Evolutionary conservation across 1,139 yeast genomes (phyloP), one percentile per base, ranked within the genome.

Genomic region (Candida sp.): DNA sequence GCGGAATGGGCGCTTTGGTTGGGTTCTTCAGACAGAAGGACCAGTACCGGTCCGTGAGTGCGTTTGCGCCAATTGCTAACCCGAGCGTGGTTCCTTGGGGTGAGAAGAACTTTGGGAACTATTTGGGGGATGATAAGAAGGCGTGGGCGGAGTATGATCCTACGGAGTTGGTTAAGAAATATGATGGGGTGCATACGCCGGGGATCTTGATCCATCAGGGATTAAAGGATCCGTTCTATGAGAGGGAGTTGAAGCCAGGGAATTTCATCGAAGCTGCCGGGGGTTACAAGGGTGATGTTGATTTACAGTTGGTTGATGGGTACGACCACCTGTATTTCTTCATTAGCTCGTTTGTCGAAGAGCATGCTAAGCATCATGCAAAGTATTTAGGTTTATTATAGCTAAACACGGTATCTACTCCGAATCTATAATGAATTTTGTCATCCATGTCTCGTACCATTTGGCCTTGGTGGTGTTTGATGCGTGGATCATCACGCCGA

Each of bases 311-410:
- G 45, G 97, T 83, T 30, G 93, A 89, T 3, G 97, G 94, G 2
- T 93, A 86, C 64, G 98, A 94, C 64, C 99, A 94, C 65, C 87
- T 93, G 48, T 94, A 93, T 73, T 94, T 82, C 69, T 94, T 92
- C 68, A 81, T 94, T 54, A 81, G 96, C 52, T 71, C 91, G 0
- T 93, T 92, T 68, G 90, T 88, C 26, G 88, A 83, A 54, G 91
- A 86, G 44, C 98, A 94, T 66, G 92, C 96, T 43, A 83, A 81
- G 57, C 94, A 86, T 67, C 98, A 94, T 63, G 96, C 96, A 8
- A 87, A 86, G 70, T 81, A 84, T 57, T 76, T 93, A 58, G 91
- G 91, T 4, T 74, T 85, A 54, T 35, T 23, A 42, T 51, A 48
- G 46, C 52, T 51, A 25, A 51, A 46, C 38, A 44, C 56, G 57